A percentile compares a stretch with the other conserved stretches of the same genome.
phyloP scores from a whole-genome alignment of 202 grass and related monocot species.

The Eragrostis tef region DNA sequence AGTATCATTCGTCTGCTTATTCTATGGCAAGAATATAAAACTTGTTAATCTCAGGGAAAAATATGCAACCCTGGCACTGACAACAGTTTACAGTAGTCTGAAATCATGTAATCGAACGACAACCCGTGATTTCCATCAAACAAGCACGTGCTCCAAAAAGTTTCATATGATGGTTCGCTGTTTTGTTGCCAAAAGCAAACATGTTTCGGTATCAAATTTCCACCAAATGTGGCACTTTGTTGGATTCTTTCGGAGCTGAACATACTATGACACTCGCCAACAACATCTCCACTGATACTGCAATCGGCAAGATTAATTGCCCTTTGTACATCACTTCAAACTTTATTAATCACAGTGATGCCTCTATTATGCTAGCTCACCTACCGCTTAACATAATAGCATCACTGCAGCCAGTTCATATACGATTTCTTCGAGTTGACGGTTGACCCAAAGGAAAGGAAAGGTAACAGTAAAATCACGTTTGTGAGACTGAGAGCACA shows the following conservation, averaged over 20 bases:
- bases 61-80: neutral
- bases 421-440: neutral
- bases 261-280: no score
- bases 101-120: neutral
- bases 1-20: constrained; percentile 59
- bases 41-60: neutral
- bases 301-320: neutral
- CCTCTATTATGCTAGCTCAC: neutral
- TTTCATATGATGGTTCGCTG: neutral
- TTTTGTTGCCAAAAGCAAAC: neutral
- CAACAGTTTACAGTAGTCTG: neutral
- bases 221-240: constrained; percentile 8
- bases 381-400: constrained; percentile 1
- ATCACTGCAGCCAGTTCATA: no score
- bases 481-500: neutral
- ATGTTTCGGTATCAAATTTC: neutral
- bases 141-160: neutral
- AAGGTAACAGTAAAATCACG: neutral
- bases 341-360: neutral
- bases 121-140: neutral
- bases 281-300: no score
- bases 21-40: constrained; percentile 44
- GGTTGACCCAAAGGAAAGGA: neutral
- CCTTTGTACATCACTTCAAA: neutral
- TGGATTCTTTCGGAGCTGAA: neutral